Conservation (phyloP, 768 basidiomycete species). For the Collybia mongolica region DNA sequence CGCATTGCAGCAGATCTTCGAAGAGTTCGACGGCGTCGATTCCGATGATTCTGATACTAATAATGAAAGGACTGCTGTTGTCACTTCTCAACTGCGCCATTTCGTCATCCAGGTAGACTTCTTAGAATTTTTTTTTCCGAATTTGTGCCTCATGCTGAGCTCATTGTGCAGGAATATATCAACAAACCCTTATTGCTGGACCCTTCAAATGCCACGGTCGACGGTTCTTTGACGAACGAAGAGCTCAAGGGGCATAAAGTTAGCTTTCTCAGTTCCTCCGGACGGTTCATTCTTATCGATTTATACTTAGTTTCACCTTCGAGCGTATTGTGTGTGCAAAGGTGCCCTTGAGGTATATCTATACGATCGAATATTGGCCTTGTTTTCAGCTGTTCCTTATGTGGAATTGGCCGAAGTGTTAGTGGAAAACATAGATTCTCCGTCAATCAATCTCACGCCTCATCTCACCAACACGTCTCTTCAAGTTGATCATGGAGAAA, state of each 20-base stretch:
- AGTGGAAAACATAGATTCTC: slow-evolving; percentile 19
- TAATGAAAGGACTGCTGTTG: slow-evolving; percentile 51
- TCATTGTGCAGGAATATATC: slow-evolving; percentile 76
- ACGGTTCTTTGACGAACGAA: slow-evolving; percentile 16
- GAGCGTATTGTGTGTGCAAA: slow-evolving; percentile 81
- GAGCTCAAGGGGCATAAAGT: slow-evolving; percentile 60
- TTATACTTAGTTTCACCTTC: slow-evolving; percentile 81
- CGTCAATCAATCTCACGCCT: slow-evolving; percentile 52
- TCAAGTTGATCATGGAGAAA: slow-evolving; percentile 66
- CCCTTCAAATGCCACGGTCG: slow-evolving; percentile 44
- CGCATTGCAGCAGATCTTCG: slow-evolving; percentile 70
- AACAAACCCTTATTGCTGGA: slow-evolving; percentile 75
- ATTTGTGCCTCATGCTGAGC: background rate
- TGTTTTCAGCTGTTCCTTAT: slow-evolving; percentile 84
- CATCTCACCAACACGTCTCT: slow-evolving; percentile 94
- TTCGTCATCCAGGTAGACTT: slow-evolving; percentile 88
- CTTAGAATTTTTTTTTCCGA: background rate
- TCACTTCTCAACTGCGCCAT: slow-evolving; percentile 87
- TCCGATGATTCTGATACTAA: slow-evolving; percentile 49
- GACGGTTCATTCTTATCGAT: background rate
- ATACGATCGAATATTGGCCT: slow-evolving; percentile 78
- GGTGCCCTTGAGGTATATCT: slow-evolving; percentile 81
- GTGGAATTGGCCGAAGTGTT: slow-evolving; percentile 34
- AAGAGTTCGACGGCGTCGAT: slow-evolving; percentile 68
- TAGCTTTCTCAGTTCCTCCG: slow-evolving; percentile 11